Conservation (phyloP, 768 basidiomycete species). For the Mrakia blollopis region DNA sequence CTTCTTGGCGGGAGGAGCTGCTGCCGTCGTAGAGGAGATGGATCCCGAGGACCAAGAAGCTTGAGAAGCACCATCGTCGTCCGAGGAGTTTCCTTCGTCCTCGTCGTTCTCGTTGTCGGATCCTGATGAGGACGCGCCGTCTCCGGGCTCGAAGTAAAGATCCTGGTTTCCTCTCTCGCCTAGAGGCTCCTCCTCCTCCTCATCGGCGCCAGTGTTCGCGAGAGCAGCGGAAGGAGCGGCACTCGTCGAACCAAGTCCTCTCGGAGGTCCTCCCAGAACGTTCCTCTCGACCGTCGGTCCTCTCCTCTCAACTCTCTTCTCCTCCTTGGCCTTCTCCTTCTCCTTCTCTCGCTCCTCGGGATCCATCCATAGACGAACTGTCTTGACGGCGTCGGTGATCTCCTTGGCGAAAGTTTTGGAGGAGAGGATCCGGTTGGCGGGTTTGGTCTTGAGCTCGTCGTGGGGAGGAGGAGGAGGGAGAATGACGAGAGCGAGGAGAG, state of each 20-base stretch:
- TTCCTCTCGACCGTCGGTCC: slow-evolving; percentile 3
- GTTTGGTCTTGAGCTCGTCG: slow-evolving; percentile 19
- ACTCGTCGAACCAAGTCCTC: neutral
- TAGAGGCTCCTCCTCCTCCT: neutral
- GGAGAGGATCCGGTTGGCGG: slow-evolving; percentile 27
- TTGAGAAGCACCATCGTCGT: slow-evolving; percentile 18
- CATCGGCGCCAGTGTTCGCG: neutral
- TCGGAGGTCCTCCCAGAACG: neutral
- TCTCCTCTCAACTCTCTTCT: slow-evolving; percentile 11
- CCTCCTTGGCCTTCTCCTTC: slow-evolving; percentile 21
- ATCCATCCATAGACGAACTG: slow-evolving; percentile 22
- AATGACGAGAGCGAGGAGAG: slow-evolving; percentile 7
- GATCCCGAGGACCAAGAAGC: slow-evolving; percentile 32
- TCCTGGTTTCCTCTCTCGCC: neutral
- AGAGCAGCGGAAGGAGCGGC: too few relatives aligned
- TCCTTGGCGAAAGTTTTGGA: slow-evolving; percentile 30
- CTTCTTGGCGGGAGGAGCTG: slow-evolving; percentile 23
- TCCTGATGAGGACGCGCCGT: slow-evolving; percentile 7
- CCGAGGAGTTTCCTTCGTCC: slow-evolving; percentile 10
- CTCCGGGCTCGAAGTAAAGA: slow-evolving; percentile 11
- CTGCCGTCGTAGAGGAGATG: slow-evolving; percentile 5
- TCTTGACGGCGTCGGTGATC: slow-evolving; percentile 9
- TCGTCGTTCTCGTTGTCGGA: slow-evolving; percentile 24
- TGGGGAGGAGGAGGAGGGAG: slow-evolving; percentile 7
- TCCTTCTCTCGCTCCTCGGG: slow-evolving; percentile 20